These are phyloP conservation scores for Tetrahymena borealis DNA, from an alignment of 73 alveolate genomes.

Conservation along the genomic window DNA sequence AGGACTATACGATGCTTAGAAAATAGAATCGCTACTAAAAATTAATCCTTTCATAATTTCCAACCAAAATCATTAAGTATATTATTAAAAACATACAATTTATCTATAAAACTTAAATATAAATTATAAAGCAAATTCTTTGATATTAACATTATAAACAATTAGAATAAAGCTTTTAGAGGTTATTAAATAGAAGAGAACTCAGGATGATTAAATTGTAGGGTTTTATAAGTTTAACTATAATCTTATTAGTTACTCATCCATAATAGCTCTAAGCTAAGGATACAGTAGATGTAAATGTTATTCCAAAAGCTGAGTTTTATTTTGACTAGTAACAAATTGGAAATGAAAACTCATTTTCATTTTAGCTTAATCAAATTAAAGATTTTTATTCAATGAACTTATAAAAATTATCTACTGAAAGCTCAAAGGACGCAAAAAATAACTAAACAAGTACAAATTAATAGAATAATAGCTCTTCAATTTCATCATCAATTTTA, in stretches of 20 bases:
- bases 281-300: not conserved
- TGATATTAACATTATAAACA: no score
- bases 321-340: not conserved
- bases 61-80: no score
- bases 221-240: not conserved
- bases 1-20: no score
- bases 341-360: not conserved
- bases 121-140: no score
- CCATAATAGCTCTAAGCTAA: not conserved
- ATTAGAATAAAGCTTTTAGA: not conserved
- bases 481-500: not conserved
- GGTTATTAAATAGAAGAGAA: not conserved
- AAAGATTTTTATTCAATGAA: not conserved
- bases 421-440: not conserved
- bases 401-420: not conserved
- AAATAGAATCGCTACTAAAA: no score
- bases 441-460: not conserved
- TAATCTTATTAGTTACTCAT: not conserved
- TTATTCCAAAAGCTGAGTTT: not conserved
- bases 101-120: no score
- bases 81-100: no score
- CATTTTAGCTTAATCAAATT: not conserved
- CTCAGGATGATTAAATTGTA: not conserved
- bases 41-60: no score
- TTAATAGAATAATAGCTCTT: not conserved